Percentiles rank a stretch among this genome's conserved stretches.
Evolutionary conservation across 306 rosid species (phyloP).

Genomic region (Ammopiptanthus mongolicus): DNA sequence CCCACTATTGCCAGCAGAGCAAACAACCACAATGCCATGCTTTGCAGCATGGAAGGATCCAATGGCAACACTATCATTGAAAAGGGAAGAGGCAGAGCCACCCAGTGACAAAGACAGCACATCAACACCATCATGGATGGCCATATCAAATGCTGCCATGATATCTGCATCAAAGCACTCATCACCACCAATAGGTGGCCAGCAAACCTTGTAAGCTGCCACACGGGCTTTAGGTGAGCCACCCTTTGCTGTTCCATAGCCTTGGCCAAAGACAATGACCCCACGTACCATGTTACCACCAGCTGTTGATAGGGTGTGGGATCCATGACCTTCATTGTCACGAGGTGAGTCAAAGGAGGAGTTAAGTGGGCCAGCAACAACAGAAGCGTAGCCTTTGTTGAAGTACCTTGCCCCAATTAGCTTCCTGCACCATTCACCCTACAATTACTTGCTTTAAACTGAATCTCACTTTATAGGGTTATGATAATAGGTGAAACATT

Average conservation of each 20-base stretch:
- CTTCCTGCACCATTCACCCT: constrained; percentile 48
- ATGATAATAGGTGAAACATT: too few relatives aligned
- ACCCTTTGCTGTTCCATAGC: constrained; percentile 78
- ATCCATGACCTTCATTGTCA: constrained; percentile 81
- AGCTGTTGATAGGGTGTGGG: constrained; percentile 91
- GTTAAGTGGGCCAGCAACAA: constrained; percentile 42
- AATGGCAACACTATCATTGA: constrained; percentile 66
- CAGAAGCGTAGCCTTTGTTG: constrained; percentile 62
- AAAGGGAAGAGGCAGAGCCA: constrained; percentile 37
- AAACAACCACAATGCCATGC: constrained; percentile 72
- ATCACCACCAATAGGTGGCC: constrained; percentile 53
- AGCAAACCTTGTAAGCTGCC: constrained; percentile 88
- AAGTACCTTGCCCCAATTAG: constrained; percentile 87
- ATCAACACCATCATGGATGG: constrained; percentile 77
- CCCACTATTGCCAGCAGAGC: constrained; percentile 87
- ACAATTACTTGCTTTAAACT: not conserved
- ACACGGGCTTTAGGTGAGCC: constrained; percentile 82
- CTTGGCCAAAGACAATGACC: constrained; percentile 65
- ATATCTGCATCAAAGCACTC: constrained; percentile 87
- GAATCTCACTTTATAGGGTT: too few relatives aligned
- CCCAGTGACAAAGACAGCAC: constrained; percentile 80
- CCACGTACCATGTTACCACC: constrained; percentile 66
- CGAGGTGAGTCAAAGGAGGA: constrained; percentile 62
- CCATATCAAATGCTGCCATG: constrained; percentile 68
- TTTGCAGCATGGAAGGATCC: constrained; percentile 81